Conservation (phyloP, 1,139 yeast genomes). For the Suhomyces guaymorum region DNA sequence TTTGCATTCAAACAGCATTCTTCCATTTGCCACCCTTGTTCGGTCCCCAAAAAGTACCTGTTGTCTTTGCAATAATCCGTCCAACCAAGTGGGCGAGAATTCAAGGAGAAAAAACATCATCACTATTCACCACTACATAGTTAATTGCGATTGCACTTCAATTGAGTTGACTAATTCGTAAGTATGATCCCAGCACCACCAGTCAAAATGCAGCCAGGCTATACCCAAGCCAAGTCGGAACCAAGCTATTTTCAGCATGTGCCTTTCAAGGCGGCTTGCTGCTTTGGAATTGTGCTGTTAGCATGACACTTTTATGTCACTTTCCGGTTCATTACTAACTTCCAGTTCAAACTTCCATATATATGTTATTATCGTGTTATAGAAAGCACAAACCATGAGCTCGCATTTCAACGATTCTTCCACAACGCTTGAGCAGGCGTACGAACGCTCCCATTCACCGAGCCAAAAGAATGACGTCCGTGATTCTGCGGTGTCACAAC, state of each 20-base stretch:
- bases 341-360: too few species aligned
- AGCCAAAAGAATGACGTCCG: not conserved
- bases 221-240: too few species aligned
- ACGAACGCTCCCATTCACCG: slow-evolving; percentile 10
- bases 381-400: too few species aligned
- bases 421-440: slow-evolving; percentile 9
- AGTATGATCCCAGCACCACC: too few species aligned
- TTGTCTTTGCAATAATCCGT: not conserved
- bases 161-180: not conserved
- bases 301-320: too few species aligned
- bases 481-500: not conserved
- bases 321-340: too few species aligned
- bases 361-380: too few species aligned
- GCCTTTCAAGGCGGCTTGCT: too few species aligned
- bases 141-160: not conserved
- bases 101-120: slow-evolving; percentile 3
- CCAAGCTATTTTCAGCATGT: too few species aligned
- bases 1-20: not conserved
- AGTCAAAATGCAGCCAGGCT: too few species aligned
- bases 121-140: not conserved
- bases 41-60: not conserved
- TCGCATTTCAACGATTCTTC: slow-evolving; percentile 13
- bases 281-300: not conserved
- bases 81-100: slow-evolving; percentile 3
- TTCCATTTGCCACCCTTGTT: not conserved